Percentiles rank a stretch among this genome's conserved stretches.
Evolutionary conservation across 2,329 filamentous ascomycete genomes (phyloP).

Genomic region (Aspergillus jensenii): DNA sequence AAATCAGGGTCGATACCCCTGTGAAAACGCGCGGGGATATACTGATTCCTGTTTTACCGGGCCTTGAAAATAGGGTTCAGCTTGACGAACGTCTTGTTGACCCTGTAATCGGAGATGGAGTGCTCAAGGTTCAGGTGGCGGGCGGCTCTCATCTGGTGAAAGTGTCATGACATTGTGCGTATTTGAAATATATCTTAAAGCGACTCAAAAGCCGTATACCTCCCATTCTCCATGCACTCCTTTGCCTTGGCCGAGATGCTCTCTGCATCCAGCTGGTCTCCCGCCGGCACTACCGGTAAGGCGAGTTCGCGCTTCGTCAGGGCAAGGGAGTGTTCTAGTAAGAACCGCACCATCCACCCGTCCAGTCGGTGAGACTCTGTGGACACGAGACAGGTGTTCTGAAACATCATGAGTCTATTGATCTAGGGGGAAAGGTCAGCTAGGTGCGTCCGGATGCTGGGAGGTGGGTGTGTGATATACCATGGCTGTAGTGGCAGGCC

Average conservation of each 20-base stretch:
- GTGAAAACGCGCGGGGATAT: too few species aligned
- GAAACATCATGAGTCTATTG: background rate
- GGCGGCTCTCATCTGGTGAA: too few species aligned
- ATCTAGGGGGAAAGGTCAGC: background rate
- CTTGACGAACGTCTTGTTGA: too few species aligned
- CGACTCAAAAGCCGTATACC: background rate
- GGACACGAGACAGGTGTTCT: background rate
- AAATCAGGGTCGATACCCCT: too few species aligned
- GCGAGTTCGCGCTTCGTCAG: background rate
- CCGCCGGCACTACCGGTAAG: background rate
- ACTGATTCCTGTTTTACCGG: too few species aligned
- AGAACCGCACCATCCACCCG: slow-evolving; percentile 1
- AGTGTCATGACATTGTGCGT: too few species aligned
- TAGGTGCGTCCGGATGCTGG: rapidly evolving
- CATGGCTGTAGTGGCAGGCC: slow-evolving; percentile 2
- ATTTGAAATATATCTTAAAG: too few species aligned
- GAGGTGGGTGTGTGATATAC: background rate
- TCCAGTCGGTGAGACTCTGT: background rate
- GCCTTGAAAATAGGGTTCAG: too few species aligned
- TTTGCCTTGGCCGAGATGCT: background rate
- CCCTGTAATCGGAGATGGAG: too few species aligned
- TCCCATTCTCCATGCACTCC: background rate
- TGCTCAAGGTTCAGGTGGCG: too few species aligned
- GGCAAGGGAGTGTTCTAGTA: background rate
- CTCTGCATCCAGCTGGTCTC: background rate